A percentile compares a stretch with the other conserved stretches of the same genome.
Conservation (phyloP, 257 asterid genomes). For the Galeopsis tetrahit region DNA sequence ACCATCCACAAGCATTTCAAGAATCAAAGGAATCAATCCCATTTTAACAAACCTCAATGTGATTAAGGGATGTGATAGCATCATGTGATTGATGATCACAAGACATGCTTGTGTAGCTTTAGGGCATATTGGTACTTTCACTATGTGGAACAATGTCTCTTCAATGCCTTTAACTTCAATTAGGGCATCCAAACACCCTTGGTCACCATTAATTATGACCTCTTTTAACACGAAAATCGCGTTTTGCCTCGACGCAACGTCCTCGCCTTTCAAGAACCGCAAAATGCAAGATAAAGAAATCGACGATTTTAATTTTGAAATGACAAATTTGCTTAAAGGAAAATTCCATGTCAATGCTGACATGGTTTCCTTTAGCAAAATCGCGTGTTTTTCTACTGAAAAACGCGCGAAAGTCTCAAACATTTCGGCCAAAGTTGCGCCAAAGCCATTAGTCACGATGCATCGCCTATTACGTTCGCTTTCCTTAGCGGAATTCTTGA, state of each 20-base stretch:
- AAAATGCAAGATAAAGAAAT: neutral
- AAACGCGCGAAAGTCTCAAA: neutral
- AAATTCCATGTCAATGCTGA: neutral
- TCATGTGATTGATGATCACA: neutral
- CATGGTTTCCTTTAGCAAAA: conserved; percentile 8
- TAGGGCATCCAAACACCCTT: neutral
- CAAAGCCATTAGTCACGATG: neutral
- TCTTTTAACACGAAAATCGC: neutral
- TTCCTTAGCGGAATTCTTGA: neutral
- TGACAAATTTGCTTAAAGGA: neutral
- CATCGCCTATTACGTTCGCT: neutral
- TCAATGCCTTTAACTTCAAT: conserved; percentile 14
- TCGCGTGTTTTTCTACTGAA: neutral
- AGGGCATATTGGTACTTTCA: conserved; percentile 16
- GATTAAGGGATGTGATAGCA: neutral
- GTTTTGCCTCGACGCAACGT: neutral
- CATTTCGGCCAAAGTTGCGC: neutral
- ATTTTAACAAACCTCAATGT: neutral
- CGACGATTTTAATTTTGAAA: neutral
- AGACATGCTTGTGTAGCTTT: conserved; percentile 12
- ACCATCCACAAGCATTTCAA: conserved; percentile 2
- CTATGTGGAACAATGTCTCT: neutral
- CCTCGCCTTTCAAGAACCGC: neutral
- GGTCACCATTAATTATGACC: neutral
- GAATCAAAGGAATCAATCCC: neutral